Conservation (phyloP, 2,329 filamentous ascomycete genomes). For the Dactylellina leptospora region DNA sequence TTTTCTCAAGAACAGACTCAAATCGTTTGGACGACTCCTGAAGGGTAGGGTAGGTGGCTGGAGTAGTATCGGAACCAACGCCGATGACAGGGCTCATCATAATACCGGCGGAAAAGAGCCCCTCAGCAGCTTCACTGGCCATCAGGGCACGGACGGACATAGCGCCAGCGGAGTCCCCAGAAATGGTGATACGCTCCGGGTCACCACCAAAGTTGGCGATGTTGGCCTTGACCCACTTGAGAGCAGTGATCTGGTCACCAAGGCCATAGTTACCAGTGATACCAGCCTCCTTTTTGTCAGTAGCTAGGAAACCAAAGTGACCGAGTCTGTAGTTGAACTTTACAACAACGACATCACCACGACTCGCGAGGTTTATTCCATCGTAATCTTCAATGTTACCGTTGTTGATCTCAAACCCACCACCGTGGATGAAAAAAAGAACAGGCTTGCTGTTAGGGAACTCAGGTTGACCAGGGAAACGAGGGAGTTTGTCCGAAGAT, state of each 20-base stretch:
- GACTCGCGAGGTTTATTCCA: conserved; percentile 62
- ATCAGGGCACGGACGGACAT: conserved; percentile 63
- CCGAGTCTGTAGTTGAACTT: conserved; percentile 61
- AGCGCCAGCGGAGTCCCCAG: conserved; percentile 76
- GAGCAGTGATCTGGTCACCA: conserved; percentile 64
- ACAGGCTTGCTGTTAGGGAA: conserved; percentile 61
- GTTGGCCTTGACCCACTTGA: conserved; percentile 71
- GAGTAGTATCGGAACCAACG: background rate
- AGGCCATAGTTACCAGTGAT: conserved; percentile 63
- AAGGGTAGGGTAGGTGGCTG: background rate
- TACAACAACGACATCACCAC: conserved; percentile 64
- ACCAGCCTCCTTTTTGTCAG: conserved; percentile 62
- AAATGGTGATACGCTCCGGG: conserved; percentile 77
- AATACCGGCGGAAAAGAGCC: conserved; percentile 65
- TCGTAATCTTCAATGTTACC: conserved; percentile 61
- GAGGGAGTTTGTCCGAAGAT: background rate
- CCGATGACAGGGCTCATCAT: conserved; percentile 18
- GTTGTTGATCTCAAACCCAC: conserved; percentile 61
- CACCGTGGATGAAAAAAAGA: conserved; percentile 64
- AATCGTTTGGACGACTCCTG: conserved; percentile 5
- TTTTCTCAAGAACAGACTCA: conserved; percentile 1
- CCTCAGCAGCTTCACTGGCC: conserved; percentile 63
- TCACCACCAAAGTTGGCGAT: conserved; percentile 81
- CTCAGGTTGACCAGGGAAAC: conserved; percentile 19
- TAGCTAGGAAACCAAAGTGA: conserved; percentile 32